A percentile compares a stretch with the other conserved stretches of the same genome.
Conservation (phyloP, 2,329 filamentous ascomycete genomes). For the Penicillium brasilianum region DNA sequence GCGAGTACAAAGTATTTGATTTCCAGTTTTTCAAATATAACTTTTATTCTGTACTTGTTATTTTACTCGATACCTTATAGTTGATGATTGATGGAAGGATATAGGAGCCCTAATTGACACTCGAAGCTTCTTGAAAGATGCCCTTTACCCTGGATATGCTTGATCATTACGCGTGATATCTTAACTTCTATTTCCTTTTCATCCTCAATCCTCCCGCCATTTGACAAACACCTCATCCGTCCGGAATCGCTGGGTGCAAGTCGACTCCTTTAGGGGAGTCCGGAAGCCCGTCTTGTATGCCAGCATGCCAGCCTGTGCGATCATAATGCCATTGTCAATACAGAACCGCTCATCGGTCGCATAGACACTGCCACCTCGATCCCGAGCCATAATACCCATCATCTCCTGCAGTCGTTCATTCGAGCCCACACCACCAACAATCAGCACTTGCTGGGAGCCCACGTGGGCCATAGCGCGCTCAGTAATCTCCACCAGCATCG, state of each 20-base stretch:
- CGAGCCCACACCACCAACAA: conserved; percentile 94
- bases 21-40: neutral
- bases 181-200: neutral
- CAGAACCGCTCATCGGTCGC: conserved; percentile 97
- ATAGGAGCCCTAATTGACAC: neutral
- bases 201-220: conserved; percentile 68
- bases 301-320: conserved; percentile 90
- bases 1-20: neutral
- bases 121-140: conserved; percentile 3
- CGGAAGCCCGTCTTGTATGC: conserved; percentile 81
- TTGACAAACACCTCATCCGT: conserved; percentile 81
- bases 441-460: conserved; percentile 84
- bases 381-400: conserved; percentile 95
- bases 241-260: conserved; percentile 81
- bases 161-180: conserved; percentile 29
- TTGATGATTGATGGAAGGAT: neutral
- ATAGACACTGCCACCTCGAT: conserved; percentile 87
- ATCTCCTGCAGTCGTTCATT: conserved; percentile 95
- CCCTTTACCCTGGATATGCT: conserved; percentile 8
- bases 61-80: neutral
- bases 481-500: conserved; percentile 98
- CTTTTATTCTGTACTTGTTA: neutral
- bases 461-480: conserved; percentile 99
- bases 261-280: conserved; percentile 78
- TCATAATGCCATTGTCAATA: conserved; percentile 99